Evolutionary conservation across 2,329 filamentous ascomycete species (phyloP).

Genomic region (Talaromyces sp.): DNA sequence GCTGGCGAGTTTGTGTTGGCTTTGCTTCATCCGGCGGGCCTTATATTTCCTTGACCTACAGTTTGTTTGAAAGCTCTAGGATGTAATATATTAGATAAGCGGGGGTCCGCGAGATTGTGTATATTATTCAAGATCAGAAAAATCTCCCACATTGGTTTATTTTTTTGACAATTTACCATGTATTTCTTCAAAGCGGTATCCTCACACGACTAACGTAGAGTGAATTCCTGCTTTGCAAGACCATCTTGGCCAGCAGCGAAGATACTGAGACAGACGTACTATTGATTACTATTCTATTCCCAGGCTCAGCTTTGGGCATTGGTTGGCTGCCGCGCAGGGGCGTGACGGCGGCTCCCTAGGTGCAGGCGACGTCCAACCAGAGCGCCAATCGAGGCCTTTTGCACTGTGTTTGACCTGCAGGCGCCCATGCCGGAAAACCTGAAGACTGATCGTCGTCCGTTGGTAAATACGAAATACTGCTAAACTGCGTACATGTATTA

Average conservation of each 20-base stretch:
- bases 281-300: too few relatives aligned
- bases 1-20: slow-evolving; percentile 15
- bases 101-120: not conserved
- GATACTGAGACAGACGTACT: too few relatives aligned
- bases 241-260: too few relatives aligned
- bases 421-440: slow-evolving; percentile 1
- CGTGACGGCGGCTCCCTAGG: slow-evolving; percentile 11
- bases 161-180: not conserved
- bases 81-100: slow-evolving; percentile 1
- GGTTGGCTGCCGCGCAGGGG: slow-evolving; percentile 2
- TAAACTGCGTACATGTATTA: not conserved
- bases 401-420: slow-evolving; percentile 5
- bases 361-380: slow-evolving; percentile 12
- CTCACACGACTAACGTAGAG: too few relatives aligned
- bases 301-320: too few relatives aligned
- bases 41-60: not conserved
- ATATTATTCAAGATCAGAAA: not conserved
- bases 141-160: not conserved
- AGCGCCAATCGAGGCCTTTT: slow-evolving; percentile 1
- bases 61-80: not conserved
- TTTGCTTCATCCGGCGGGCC: slow-evolving; percentile 2
- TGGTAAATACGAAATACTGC: too few relatives aligned
- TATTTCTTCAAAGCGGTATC: too few relatives aligned
- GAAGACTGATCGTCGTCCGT: not conserved
- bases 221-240: too few relatives aligned